Conservation (phyloP, 1,284 basidiomycete genomes). For the Apiotrichum gamsii region DNA sequence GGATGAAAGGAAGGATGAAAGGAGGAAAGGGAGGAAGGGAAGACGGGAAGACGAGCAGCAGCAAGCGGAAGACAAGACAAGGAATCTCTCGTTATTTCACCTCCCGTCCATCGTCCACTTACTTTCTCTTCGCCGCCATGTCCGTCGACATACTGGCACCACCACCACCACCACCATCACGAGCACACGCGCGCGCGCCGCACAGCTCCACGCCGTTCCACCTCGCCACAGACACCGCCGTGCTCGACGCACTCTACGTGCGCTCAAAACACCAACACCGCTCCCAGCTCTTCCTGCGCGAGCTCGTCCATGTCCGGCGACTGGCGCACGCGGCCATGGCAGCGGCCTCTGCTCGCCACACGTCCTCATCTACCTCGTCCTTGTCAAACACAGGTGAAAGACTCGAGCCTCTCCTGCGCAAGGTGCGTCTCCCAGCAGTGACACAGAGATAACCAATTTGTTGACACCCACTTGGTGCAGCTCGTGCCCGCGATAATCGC, state of each 20-base stretch:
- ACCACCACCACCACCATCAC: too few species aligned
- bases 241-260: constrained; percentile 13
- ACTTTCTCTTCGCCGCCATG: neutral
- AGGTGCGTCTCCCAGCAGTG: too few species aligned
- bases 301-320: constrained; percentile 15
- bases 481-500: constrained; percentile 8
- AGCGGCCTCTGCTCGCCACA: too few species aligned
- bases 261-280: constrained; percentile 27
- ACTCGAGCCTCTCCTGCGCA: too few species aligned
- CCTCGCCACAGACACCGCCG: constrained; percentile 16
- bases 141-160: neutral
- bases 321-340: too few species aligned
- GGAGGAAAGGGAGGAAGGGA: neutral
- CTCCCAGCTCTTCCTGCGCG: constrained; percentile 23
- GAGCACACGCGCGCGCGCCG: neutral
- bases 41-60: neutral
- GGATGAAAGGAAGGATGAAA: neutral
- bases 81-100: neutral
- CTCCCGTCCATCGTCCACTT: neutral
- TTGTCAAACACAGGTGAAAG: neutral
- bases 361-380: neutral
- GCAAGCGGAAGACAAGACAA: too few species aligned
- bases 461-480: too few species aligned
- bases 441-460: too few species aligned
- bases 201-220: constrained; percentile 19